Base-by-base conservation (phyloP, 108 stramenopile species). In the Cyclotella choctawhatcheeana region DNA sequence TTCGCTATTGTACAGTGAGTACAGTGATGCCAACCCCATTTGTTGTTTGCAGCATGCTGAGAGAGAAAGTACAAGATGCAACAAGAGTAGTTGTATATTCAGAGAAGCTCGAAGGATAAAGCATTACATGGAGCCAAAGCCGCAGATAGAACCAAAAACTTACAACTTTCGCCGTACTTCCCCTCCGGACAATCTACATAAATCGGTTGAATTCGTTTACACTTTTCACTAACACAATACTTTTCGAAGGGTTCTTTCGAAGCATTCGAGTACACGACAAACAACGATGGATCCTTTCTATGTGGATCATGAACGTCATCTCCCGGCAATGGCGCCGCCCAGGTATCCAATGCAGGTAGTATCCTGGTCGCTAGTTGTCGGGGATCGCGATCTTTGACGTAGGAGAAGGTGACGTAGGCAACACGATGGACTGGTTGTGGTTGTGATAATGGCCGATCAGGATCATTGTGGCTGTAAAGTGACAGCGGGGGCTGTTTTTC, bases 21-120 rank as follows among this genome's bases (percentile, higher is more conserved):
- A 45, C 26, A 77, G 16, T 45, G 40, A 40, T 60, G 67, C 20
- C 25, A 79, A 27, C 1, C 77, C 77, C 13, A 72, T 72, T 33
- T 79, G 58, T 60, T 73, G 71, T 53, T 79, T 79, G 53, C 77
- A 79, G 33, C 77, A 79, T 17, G 77, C 71, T 32, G 67, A 63
- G n/a, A n/a, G n/a, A n/a, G n/a, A n/a, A n/a, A n/a, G n/a, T n/a
- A n/a, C n/a, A n/a, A n/a, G n/a, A n/a, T n/a, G n/a, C n/a, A n/a
- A n/a, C n/a, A n/a, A n/a, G n/a, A n/a, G n/a, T n/a, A n/a, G n/a
- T n/a, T n/a, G n/a, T n/a, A n/a, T n/a, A n/a, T n/a, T n/a, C n/a
- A n/a, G n/a, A n/a, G n/a, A n/a, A n/a, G n/a, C n/a, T n/a, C n/a
- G n/a, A n/a, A n/a, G n/a, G n/a, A n/a, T n/a, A n/a, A n/a, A n/a